phyloP scores from a whole-genome alignment of 164 flowering plant species.

The Kalanchoe fedtschenkoi region DNA sequence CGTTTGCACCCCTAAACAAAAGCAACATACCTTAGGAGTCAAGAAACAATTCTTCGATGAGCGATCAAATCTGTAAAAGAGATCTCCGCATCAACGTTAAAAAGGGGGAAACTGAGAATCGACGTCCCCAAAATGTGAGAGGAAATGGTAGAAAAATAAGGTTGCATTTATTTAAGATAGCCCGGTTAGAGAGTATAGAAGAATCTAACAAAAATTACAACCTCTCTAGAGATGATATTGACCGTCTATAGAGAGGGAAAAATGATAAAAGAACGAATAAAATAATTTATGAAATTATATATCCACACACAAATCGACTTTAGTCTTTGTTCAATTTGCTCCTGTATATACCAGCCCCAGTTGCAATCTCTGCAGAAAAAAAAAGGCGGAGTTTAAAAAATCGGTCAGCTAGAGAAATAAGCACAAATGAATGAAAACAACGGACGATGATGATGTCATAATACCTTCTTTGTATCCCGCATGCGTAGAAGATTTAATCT shows the following conservation, averaged over 20 bases:
- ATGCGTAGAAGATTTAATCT: constrained; percentile 67
- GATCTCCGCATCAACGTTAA: too few species aligned
- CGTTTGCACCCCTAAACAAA: too few species aligned
- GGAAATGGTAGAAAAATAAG: too few species aligned
- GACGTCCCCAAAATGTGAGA: too few species aligned
- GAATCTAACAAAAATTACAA: background rate
- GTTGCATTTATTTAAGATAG: too few species aligned
- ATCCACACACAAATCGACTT: constrained; percentile 18
- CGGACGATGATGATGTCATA: background rate
- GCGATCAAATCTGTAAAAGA: too few species aligned
- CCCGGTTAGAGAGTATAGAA: too few species aligned
- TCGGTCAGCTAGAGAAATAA: too few species aligned
- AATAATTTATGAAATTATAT: background rate
- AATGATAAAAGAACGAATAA: background rate
- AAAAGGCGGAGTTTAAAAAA: background rate
- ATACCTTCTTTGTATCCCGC: constrained; percentile 75
- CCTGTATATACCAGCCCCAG: constrained; percentile 42
- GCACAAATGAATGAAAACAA: background rate
- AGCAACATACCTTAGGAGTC: too few species aligned
- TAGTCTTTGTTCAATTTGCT: constrained; percentile 32
- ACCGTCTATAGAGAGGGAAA: background rate
- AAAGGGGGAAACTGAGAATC: too few species aligned
- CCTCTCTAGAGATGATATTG: constrained; percentile 1
- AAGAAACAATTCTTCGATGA: too few species aligned
- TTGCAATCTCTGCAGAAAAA: constrained; percentile 45